Conservation (phyloP, 140 eudicot genomes). For the Flaveria floridana region DNA sequence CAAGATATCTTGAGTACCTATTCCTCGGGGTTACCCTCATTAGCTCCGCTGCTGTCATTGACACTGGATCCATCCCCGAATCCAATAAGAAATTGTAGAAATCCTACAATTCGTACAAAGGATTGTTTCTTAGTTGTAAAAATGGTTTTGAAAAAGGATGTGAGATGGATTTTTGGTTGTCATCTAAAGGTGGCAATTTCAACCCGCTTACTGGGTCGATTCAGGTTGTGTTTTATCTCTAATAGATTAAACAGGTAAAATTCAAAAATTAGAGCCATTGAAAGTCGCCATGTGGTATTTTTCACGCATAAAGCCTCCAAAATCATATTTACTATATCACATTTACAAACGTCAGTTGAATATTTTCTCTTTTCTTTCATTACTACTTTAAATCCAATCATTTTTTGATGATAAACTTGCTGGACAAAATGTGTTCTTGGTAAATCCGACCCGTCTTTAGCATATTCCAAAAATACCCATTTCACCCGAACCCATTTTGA, state of each 20-base stretch:
- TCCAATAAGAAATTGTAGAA: conserved; percentile 80
- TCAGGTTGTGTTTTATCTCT: background rate
- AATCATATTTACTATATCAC: background rate
- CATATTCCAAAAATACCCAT: background rate
- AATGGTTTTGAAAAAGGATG: background rate
- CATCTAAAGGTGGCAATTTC: conserved; percentile 12
- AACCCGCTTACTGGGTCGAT: background rate
- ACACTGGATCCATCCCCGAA: conserved; percentile 51
- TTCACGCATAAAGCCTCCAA: background rate
- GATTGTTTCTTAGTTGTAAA: background rate
- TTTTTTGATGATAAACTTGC: background rate
- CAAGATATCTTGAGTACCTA: conserved; percentile 57
- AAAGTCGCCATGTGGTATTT: background rate
- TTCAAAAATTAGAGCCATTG: background rate
- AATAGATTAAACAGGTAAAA: background rate
- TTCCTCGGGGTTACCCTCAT: conserved; percentile 35
- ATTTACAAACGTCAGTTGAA: too few species aligned
- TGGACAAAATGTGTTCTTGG: conserved; percentile 15
- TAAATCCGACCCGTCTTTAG: background rate
- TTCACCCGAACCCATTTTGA: conserved; percentile 12
- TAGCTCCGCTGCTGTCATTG: conserved; percentile 40
- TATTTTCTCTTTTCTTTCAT: background rate
- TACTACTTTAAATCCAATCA: background rate
- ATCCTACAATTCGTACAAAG: conserved; percentile 41
- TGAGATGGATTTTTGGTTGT: background rate